Evolutionary conservation across 2,329 filamentous ascomycete genomes (phyloP).

Genomic region (Penicillium sclerotigenum): DNA sequence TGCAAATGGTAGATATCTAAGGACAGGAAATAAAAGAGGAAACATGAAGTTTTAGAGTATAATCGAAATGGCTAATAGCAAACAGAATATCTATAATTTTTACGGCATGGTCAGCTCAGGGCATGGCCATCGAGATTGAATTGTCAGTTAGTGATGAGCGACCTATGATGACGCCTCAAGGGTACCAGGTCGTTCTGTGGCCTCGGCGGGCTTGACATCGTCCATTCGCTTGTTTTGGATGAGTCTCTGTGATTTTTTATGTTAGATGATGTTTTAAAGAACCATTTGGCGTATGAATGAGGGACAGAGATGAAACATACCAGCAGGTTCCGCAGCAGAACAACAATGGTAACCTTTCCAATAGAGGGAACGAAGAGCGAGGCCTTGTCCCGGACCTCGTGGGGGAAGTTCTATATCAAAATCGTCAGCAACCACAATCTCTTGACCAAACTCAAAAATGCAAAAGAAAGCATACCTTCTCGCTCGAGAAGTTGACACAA

Average conservation of each 20-base stretch:
- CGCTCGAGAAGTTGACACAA: conserved; percentile 98
- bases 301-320: conserved; percentile 51
- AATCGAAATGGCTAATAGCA: conserved; percentile 22
- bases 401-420: conserved; percentile 69
- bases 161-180: conserved; percentile 34
- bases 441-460: not conserved
- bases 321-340: conserved; percentile 82
- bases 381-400: conserved; percentile 88
- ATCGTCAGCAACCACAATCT: not conserved
- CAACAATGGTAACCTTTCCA: conserved; percentile 94
- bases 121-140: conserved; percentile 1
- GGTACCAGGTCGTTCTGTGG: conserved; percentile 42
- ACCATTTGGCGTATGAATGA: not conserved
- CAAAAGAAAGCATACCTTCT: conserved; percentile 55
- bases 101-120: conserved; percentile 1
- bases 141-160: not conserved
- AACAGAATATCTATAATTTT: conserved; percentile 22
- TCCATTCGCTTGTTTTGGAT: conserved; percentile 44
- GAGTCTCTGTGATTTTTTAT: conserved; percentile 31
- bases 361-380: conserved; percentile 96
- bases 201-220: conserved; percentile 40
- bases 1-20: conserved; percentile 2
- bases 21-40: not conserved
- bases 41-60: conserved; percentile 4
- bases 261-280: conserved; percentile 15